Conservation (phyloP, 345 rosid genomes). For the Moringa oleifera region DNA sequence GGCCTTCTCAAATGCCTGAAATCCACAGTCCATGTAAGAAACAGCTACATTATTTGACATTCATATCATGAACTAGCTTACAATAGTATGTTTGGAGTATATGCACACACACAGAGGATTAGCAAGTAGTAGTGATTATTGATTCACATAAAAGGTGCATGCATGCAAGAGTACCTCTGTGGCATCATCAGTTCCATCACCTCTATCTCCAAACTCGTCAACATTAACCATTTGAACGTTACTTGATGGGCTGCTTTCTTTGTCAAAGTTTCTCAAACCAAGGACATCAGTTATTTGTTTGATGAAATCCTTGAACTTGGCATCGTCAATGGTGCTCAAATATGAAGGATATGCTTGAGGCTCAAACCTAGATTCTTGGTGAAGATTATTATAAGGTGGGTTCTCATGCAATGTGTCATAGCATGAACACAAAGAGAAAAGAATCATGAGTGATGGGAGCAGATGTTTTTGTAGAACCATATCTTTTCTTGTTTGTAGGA, state of each 20-base stretch:
- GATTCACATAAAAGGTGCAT: too few relatives aligned
- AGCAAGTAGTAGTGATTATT: too few relatives aligned
- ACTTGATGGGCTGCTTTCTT: neutral
- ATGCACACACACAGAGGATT: slow-evolving; percentile 5
- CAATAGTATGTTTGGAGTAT: too few relatives aligned
- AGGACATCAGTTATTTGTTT: slow-evolving; percentile 15
- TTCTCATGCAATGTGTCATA: slow-evolving; percentile 12
- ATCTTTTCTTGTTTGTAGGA: slow-evolving; percentile 9
- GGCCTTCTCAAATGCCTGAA: slow-evolving; percentile 61
- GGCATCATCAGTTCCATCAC: slow-evolving; percentile 48
- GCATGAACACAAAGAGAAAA: slow-evolving; percentile 2
- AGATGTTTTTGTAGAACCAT: slow-evolving; percentile 22
- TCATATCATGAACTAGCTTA: neutral
- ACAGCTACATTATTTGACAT: too few relatives aligned
- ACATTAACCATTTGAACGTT: slow-evolving; percentile 29
- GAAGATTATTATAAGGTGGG: slow-evolving; percentile 16
- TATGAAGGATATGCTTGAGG: slow-evolving; percentile 23
- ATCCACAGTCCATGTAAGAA: neutral
- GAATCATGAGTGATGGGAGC: neutral
- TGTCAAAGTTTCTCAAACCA: slow-evolving; percentile 7
- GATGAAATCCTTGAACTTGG: slow-evolving; percentile 16
- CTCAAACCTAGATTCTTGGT: slow-evolving; percentile 18
- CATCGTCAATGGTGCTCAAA: slow-evolving; percentile 17
- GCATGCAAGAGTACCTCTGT: slow-evolving; percentile 37
- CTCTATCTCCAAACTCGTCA: slow-evolving; percentile 54